A percentile compares a stretch with the other conserved stretches of the same genome.
These are phyloP conservation scores for Hymenoscyphus salicellus DNA, from an alignment of 2,329 filamentous ascomycete species.

Conservation along the genomic window DNA sequence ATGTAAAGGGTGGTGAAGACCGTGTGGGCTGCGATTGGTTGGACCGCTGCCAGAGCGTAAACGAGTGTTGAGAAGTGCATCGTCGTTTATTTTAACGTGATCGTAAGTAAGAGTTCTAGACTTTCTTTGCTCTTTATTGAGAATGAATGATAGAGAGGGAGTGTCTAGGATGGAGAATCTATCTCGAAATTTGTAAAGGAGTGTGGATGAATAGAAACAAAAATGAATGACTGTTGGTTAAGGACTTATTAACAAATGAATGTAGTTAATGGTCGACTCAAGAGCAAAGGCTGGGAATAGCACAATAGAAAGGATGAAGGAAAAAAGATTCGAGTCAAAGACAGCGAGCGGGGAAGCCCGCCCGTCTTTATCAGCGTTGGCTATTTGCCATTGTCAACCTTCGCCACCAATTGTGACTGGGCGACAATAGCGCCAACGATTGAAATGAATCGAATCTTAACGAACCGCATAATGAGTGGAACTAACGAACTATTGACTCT, in stretches of 20 bases:
- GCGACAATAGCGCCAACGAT: background rate
- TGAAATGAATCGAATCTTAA: background rate
- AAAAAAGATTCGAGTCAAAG: background rate
- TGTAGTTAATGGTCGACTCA: background rate
- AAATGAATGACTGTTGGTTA: conserved; percentile 1
- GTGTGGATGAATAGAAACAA: background rate
- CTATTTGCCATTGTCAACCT: background rate
- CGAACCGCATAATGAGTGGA: background rate
- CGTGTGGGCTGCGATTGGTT: conserved; percentile 52
- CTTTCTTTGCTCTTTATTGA: background rate
- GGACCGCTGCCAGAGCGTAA: conserved; percentile 22
- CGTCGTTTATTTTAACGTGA: background rate
- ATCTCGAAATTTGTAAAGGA: background rate
- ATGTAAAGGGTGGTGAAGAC: conserved; percentile 63
- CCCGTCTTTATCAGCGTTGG: background rate
- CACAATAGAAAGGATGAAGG: background rate
- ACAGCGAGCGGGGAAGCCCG: background rate
- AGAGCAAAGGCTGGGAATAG: conserved; percentile 1
- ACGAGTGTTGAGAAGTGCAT: conserved; percentile 11
- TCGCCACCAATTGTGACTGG: background rate
- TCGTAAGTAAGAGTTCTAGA: background rate
- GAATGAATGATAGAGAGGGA: background rate
- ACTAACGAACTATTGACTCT: background rate
- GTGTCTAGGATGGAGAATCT: background rate
- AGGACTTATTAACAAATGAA: background rate